These are phyloP conservation scores for Populus deltoides DNA, from an alignment of 345 rosid species.

Conservation along the genomic window DNA sequence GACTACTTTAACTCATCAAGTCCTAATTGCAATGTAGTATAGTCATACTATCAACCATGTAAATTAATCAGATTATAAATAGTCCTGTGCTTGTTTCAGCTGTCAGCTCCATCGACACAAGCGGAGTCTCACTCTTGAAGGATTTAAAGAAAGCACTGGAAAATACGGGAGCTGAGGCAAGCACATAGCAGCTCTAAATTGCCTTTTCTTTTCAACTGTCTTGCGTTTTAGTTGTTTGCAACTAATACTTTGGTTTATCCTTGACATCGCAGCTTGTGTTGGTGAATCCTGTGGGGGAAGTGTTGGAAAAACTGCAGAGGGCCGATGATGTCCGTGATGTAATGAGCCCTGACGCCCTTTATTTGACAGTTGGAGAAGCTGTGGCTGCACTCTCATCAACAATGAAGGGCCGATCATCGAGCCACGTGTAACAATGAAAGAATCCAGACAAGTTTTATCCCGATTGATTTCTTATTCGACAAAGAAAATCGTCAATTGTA, in stretches of 20 bases:
- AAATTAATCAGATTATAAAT: background rate
- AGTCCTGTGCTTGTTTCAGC: conserved; percentile 37
- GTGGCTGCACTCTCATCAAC: conserved; percentile 64
- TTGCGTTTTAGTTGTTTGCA: background rate
- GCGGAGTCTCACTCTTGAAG: conserved; percentile 60
- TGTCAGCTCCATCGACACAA: conserved; percentile 81
- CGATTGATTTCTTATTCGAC: background rate
- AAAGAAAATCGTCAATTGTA: background rate
- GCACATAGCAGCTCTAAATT: background rate
- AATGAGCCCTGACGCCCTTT: conserved; percentile 54
- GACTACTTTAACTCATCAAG: background rate
- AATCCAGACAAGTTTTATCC: background rate
- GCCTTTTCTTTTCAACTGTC: background rate
- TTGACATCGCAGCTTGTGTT: conserved; percentile 59
- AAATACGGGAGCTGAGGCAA: conserved; percentile 56
- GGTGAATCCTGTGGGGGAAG: conserved; percentile 91
- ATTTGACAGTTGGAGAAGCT: conserved; percentile 86
- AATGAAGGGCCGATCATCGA: conserved; percentile 46
- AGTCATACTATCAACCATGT: background rate
- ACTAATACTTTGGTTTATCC: background rate
- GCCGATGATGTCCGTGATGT: conserved; percentile 49
- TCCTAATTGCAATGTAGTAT: background rate
- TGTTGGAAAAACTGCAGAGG: conserved; percentile 70
- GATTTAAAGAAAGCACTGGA: conserved; percentile 65
- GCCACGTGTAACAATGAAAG: conserved; percentile 39